These are phyloP conservation scores for Melampsora larici-populina DNA, from an alignment of 1,284 basidiomycete genomes.

Conservation along the genomic window DNA sequence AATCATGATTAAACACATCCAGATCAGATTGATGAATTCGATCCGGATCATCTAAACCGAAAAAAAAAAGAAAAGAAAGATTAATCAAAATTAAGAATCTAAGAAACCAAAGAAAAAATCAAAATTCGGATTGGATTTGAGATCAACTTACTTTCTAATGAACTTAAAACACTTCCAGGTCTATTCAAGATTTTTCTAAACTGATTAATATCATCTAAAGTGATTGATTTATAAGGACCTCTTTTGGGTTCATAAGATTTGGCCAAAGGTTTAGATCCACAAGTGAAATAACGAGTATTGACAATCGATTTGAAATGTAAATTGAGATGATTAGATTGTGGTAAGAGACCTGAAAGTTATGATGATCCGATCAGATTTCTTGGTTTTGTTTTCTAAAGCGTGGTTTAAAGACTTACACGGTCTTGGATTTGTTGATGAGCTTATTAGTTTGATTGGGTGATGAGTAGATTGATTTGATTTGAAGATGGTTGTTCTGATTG, in stretches of 20 bases:
- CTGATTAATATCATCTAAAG: constrained; percentile 10
- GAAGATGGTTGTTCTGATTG: too few species aligned
- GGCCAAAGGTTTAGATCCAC: too few species aligned
- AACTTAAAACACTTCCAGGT: constrained; percentile 21
- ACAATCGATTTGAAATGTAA: too few species aligned
- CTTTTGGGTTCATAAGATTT: neutral
- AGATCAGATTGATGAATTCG: constrained; percentile 28
- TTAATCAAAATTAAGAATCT: neutral
- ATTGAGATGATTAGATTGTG: too few species aligned
- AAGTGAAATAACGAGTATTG: too few species aligned
- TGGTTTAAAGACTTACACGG: too few species aligned
- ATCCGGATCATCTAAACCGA: constrained; percentile 15
- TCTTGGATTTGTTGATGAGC: too few species aligned
- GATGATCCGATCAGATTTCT: too few species aligned
- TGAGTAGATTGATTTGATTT: too few species aligned
- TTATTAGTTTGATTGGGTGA: too few species aligned
- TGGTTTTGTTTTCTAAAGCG: too few species aligned
- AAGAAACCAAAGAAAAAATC: neutral
- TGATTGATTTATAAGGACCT: constrained; percentile 16
- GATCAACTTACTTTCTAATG: constrained; percentile 6
- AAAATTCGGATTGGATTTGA: neutral
- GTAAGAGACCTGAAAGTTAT: too few species aligned
- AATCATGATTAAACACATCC: constrained; percentile 41
- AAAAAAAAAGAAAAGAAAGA: neutral
- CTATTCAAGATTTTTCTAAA: constrained; percentile 24